Evolutionary conservation across 495 filamentous ascomycete genomes (phyloP), one percentile per base, ranked within the genome.

Genomic region (Oidiodendron maius): DNA sequence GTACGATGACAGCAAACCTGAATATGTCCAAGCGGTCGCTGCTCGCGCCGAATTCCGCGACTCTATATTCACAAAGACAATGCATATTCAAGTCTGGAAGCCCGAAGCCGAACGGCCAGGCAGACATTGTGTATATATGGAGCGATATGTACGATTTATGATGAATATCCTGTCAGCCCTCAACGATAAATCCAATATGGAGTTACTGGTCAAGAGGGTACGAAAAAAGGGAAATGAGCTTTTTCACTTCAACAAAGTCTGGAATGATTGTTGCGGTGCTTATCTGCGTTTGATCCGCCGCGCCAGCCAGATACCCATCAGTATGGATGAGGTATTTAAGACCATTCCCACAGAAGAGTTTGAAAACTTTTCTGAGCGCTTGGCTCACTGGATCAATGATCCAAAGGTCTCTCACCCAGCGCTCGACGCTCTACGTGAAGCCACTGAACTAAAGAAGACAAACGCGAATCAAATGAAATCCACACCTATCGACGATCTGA

Each of bases 31-130:
- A 30, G 82, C 85, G 3, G 61, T 67, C 40, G 83, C 71, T 5
- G 89, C 89, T 11, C 89, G 86, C 59, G 62, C 72, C 21, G 86
- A 93, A 44, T 73, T 96, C 26, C 83, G 82, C 9, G 86, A 93
- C 51, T 86, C 84, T 44, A 94, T 95, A 57, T 91, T 95, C 58
- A 95, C 90, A 35, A 95, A 95, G 66, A 95, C 90, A 9, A 91
- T 95, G 81, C 81, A 83, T 4, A 81, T 95, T 55, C 88, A 94
- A 63, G 91, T 99, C 11, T 99, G 93, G 93, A 90, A 87, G 50
- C 95, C 93, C 18, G 91, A 96, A 44, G 79, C 84, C 45, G 93
- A 99, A 65, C 81, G 93, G 16, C 82, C 89, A 4, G 93, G 93
- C 0, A 74, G 93, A 35, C 94, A 97, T 59, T 93, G 93, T 58